Percentiles rank a stretch among this genome's conserved stretches.
Evolutionary conservation across 257 asterid genomes (phyloP).

Genomic region (Gynochthodes officinalis): DNA sequence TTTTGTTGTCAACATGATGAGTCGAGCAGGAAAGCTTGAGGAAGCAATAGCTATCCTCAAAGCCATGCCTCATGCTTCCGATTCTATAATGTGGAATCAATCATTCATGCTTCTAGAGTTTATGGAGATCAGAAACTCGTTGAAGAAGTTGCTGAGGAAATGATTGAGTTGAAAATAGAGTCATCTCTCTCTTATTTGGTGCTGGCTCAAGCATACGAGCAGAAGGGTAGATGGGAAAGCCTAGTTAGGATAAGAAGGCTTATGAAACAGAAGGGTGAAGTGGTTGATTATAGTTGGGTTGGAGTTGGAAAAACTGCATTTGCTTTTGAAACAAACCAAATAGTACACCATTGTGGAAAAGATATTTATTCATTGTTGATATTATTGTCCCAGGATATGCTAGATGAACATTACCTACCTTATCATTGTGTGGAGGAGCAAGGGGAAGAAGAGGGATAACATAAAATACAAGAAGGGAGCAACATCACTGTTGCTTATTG

Average conservation of each 20-base stretch:
- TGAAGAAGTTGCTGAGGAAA: constrained; percentile 48
- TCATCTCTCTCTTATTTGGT: constrained; percentile 45
- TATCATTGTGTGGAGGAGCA: not conserved
- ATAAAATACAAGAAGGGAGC: not conserved
- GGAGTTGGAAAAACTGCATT: constrained; percentile 29
- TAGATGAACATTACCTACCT: constrained; percentile 21
- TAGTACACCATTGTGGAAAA: constrained; percentile 31
- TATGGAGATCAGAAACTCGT: constrained; percentile 36
- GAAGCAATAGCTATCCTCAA: constrained; percentile 46
- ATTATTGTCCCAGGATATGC: constrained; percentile 34
- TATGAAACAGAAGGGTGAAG: constrained; percentile 36
- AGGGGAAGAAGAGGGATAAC: not conserved
- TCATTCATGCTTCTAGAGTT: constrained; percentile 47
- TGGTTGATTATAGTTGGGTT: constrained; percentile 49
- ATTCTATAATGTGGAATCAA: constrained; percentile 39
- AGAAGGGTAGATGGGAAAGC: constrained; percentile 66
- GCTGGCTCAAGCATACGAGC: constrained; percentile 48
- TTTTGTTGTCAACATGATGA: constrained; percentile 39
- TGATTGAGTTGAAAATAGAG: constrained; percentile 47
- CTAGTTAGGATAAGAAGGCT: constrained; percentile 54
- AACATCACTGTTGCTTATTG: not conserved
- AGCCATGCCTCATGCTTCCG: constrained; percentile 35
- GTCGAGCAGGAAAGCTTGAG: constrained; percentile 43
- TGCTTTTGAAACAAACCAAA: constrained; percentile 41
- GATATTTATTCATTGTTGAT: constrained; percentile 31